Evolutionary conservation across 257 asterid species (phyloP).

Genomic region (Solanum okadae): DNA sequence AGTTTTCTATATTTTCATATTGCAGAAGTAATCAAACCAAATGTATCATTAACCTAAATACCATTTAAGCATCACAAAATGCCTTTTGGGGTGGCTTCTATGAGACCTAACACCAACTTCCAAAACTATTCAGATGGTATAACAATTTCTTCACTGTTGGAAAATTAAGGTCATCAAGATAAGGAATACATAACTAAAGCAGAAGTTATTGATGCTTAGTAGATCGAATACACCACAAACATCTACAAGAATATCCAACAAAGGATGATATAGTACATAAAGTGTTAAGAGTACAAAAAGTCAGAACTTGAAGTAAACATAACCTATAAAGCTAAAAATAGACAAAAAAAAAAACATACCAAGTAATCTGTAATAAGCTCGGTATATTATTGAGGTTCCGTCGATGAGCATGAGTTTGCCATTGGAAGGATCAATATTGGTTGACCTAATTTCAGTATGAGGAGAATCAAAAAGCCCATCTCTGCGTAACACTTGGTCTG

Average conservation of each 20-base stretch:
- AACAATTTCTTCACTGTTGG: background rate
- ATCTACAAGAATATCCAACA: background rate
- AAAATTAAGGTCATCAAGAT: background rate
- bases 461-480: slow-evolving; percentile 23
- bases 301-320: background rate
- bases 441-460: slow-evolving; percentile 19
- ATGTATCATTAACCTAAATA: background rate
- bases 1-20: background rate
- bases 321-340: background rate
- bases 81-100: background rate
- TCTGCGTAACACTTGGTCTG: slow-evolving; percentile 18
- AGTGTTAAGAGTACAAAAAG: background rate
- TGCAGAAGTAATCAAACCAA: background rate
- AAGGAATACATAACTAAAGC: background rate
- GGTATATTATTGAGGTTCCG: slow-evolving; percentile 78
- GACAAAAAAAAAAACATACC: slow-evolving; percentile 30
- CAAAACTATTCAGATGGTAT: background rate
- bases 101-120: background rate
- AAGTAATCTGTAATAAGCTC: slow-evolving; percentile 89
- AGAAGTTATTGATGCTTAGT: background rate
- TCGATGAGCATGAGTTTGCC: slow-evolving; percentile 95
- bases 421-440: slow-evolving; percentile 24
- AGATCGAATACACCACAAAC: background rate
- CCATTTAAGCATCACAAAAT: background rate
- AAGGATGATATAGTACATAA: background rate